Evolutionary conservation across 1,284 basidiomycete species (phyloP).

Genomic region (Ceratobasidium sp.): DNA sequence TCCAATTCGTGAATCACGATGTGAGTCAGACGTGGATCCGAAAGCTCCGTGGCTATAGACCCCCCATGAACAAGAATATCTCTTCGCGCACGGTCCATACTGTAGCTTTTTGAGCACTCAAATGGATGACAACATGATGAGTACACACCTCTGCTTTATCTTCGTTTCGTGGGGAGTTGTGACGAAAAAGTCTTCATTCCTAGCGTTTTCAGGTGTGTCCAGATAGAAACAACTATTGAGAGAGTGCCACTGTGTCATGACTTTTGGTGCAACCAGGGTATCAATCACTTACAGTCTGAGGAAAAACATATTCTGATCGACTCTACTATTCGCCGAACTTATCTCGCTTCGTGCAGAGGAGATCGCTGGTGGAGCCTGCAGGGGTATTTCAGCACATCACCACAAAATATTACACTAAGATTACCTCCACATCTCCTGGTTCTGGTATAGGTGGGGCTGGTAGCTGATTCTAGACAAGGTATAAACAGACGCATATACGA

Average conservation of each 20-base stretch:
- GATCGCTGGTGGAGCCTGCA: constrained; percentile 45
- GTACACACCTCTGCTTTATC: constrained; percentile 44
- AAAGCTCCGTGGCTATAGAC: constrained; percentile 63
- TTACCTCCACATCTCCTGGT: constrained; percentile 13
- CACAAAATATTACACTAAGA: constrained; percentile 37
- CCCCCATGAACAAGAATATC: constrained; percentile 75
- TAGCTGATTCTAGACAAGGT: neutral
- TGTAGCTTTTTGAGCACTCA: constrained; percentile 47
- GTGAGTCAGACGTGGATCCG: constrained; percentile 83
- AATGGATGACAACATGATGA: constrained; percentile 56
- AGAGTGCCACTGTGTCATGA: neutral
- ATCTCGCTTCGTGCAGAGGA: constrained; percentile 21
- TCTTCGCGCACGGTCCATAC: constrained; percentile 62
- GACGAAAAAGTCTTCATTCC: constrained; percentile 50
- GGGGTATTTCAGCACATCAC: constrained; percentile 69
- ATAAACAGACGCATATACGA: neutral
- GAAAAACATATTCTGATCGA: constrained; percentile 79
- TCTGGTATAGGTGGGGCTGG: constrained; percentile 28
- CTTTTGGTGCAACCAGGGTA: neutral
- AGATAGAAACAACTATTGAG: constrained; percentile 79
- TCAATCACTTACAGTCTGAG: constrained; percentile 69
- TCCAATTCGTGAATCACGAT: constrained; percentile 82
- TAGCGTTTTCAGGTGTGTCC: constrained; percentile 78
- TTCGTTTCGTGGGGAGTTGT: constrained; percentile 53
- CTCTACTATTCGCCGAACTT: constrained; percentile 59